Base-by-base conservation (phyloP, 2,329 filamentous ascomycete genomes). In the Hymenoscyphus albidus region DNA sequence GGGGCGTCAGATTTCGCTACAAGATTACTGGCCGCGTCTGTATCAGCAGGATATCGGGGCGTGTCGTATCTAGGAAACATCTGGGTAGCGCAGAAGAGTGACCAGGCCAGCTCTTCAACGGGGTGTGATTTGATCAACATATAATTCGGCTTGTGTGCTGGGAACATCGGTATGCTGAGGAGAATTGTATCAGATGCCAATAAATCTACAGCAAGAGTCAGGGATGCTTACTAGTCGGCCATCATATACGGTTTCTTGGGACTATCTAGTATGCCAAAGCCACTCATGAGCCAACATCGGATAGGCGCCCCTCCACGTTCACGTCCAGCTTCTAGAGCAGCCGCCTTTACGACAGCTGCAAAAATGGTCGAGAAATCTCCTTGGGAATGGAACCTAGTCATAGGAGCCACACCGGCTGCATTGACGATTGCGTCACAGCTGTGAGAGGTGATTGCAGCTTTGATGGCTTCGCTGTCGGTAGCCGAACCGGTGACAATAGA, bases 361-460 rank as follows among this genome's bases (percentile, higher is more conserved):
- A 77, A 76, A 62, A 80, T 78, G 22, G 67, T 71, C 5, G 77
- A 74, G 55, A 79, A 64, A 73, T 40, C 74, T 65, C 77, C 78
- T 78, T 5, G 77, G 75, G 55, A 74, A 51, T 31, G 35, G 62
- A 32, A 78, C 75, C 27, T 76, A 74, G 44, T 77, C 66, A 10
- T 59, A 5, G 27, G 35, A 58, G 27, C 60, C n/a, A 57, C 16
- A 13, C 78, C 78, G 3, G 78, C 79, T 4, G 76, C 74, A 62
- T 76, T 77, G 62, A 80, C 69, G 18, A 81, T 72, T 13, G 74
- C 78, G 64, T 79, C 76, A 65, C 78, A 79, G 44, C 72, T 64
- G 61, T 74, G 59, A 9, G 76, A 72, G 32, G 77, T 62, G 39
- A 81, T 75, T 6, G 77, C 77, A 7, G 68, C 68, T 61, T 75